Conservation (phyloP, 495 filamentous ascomycete species). For the Podospora bellae-mahoneyi region DNA sequence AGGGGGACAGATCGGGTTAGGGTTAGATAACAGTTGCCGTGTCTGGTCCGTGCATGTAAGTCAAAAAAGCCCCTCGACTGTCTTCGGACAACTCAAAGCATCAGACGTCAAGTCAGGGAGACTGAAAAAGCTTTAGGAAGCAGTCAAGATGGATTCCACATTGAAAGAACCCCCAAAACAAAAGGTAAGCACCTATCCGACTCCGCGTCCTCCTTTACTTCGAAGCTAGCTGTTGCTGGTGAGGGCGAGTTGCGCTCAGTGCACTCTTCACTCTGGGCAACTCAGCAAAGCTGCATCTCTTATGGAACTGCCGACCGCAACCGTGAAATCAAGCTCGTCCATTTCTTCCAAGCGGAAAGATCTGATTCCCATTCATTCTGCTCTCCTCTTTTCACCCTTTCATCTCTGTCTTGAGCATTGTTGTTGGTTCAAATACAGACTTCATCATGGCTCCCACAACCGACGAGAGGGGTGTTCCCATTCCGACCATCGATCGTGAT, state of each 20-base stretch:
- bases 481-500: not conserved
- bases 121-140: not conserved
- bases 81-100: not conserved
- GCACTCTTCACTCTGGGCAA: slow-evolving; percentile 2
- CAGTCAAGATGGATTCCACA: not conserved
- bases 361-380: not conserved
- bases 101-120: not conserved
- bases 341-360: not conserved
- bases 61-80: slow-evolving; percentile 3
- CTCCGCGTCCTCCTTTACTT: not conserved
- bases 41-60: slow-evolving; percentile 1
- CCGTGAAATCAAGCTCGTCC: not conserved
- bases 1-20: not conserved
- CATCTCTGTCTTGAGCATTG: not conserved
- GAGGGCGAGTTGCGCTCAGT: not conserved
- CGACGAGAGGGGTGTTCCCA: not conserved
- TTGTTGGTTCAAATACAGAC: not conserved
- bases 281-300: not conserved
- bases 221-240: not conserved
- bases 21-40: not conserved
- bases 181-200: slow-evolving; percentile 19
- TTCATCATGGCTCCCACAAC: not conserved
- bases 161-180: slow-evolving; percentile 19
- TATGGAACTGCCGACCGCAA: not conserved
- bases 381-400: not conserved